A percentile compares a stretch with the other conserved stretches of the same genome.
phyloP scores from a whole-genome alignment of 1,284 basidiomycete species.

The Polyporus tsugae region DNA sequence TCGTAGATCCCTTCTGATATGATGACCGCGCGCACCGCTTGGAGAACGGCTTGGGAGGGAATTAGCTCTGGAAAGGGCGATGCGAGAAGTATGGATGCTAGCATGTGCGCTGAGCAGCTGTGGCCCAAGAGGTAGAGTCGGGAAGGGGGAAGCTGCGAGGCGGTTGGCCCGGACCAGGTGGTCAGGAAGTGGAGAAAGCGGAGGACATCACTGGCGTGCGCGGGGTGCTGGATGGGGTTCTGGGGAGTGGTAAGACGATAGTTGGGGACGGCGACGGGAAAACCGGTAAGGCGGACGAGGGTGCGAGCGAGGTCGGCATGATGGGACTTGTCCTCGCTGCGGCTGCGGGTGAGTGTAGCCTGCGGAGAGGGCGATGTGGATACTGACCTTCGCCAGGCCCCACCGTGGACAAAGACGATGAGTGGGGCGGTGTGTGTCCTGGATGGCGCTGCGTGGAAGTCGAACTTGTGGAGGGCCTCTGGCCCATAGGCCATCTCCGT shows the following conservation, averaged over 20 bases:
- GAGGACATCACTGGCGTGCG: constrained; percentile 73
- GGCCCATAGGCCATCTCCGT: constrained; percentile 55
- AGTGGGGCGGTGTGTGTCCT: constrained; percentile 18
- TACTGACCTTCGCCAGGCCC: constrained; percentile 79
- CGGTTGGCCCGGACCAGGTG: constrained; percentile 47
- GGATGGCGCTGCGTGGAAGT: constrained; percentile 50
- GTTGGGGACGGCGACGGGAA: constrained; percentile 74
- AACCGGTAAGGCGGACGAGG: constrained; percentile 57
- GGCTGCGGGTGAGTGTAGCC: constrained; percentile 11
- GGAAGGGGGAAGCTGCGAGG: constrained; percentile 48
- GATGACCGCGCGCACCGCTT: constrained; percentile 60
- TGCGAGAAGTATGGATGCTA: constrained; percentile 72
- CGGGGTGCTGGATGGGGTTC: constrained; percentile 64
- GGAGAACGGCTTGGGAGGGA: constrained; percentile 57
- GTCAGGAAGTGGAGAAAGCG: constrained; percentile 64
- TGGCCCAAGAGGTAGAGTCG: constrained; percentile 73
- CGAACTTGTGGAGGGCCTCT: constrained; percentile 51
- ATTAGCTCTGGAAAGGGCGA: constrained; percentile 48
- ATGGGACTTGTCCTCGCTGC: constrained; percentile 75
- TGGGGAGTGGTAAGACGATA: constrained; percentile 69
- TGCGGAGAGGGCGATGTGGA: constrained; percentile 7
- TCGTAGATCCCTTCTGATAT: constrained; percentile 82
- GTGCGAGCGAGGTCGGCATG: constrained; percentile 60
- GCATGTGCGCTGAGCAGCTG: constrained; percentile 83
- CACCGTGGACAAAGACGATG: constrained; percentile 72